Evolutionary conservation across 2,329 filamentous ascomycete species (phyloP).

Genomic region (Thelonectria discophora): DNA sequence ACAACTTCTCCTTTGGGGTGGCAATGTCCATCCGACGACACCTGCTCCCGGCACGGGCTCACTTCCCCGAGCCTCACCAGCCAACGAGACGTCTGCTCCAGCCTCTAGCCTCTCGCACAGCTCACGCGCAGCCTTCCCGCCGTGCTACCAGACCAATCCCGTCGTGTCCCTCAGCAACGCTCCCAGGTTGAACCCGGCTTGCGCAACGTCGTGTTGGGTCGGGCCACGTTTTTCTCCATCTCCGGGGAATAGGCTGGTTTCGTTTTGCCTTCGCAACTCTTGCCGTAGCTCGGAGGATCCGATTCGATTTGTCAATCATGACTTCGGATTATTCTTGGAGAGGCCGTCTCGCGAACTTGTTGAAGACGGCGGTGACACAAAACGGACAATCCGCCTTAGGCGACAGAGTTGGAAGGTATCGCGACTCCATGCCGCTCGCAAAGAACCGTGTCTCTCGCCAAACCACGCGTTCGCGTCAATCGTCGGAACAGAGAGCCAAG

Average conservation of each 20-base stretch:
- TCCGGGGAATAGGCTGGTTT: constrained; percentile 9
- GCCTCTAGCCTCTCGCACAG: no score
- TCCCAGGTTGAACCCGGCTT: constrained; percentile 17
- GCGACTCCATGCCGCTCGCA: background rate
- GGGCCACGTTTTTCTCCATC: constrained; percentile 21
- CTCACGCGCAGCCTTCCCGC: constrained; percentile 10
- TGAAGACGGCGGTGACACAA: background rate
- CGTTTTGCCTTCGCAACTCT: constrained; percentile 24
- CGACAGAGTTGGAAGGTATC: background rate
- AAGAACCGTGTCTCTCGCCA: background rate
- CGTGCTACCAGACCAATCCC: constrained; percentile 11
- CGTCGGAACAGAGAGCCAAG: background rate
- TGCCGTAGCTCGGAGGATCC: constrained; percentile 13
- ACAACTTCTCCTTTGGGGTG: background rate
- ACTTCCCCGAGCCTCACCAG: constrained; percentile 8
- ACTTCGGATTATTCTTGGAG: constrained; percentile 8
- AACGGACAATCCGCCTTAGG: background rate
- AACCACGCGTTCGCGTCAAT: background rate
- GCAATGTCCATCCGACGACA: background rate
- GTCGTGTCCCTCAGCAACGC: constrained; percentile 16
- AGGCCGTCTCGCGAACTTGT: background rate
- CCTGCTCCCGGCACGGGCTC: constrained; percentile 12
- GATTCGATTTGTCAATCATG: constrained; percentile 8
- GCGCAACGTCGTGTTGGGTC: constrained; percentile 20
- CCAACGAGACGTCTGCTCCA: background rate